Evolutionary conservation across 2,329 filamentous ascomycete species (phyloP), one percentile per base, ranked within the genome.

Genomic region (Aspergillus japonicus): DNA sequence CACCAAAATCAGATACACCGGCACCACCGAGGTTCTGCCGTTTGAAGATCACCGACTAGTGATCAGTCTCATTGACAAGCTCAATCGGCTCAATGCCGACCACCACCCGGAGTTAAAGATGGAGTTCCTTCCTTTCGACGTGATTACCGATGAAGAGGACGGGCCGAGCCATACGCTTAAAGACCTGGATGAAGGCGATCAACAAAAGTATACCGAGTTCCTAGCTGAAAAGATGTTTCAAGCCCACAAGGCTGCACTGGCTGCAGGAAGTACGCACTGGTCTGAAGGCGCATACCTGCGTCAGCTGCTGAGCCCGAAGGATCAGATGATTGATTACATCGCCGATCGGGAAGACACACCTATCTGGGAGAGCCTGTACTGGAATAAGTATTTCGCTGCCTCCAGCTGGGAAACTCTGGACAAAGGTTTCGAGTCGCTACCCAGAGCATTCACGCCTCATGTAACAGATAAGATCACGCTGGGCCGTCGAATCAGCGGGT

Each of bases 391-490:
- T 44, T 44, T 44, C 16, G 14, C 39, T 3, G 39, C 39, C 16
- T 44, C 39, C 5, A 8, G 67, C 42, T 70, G 66, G 64, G 69
- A 66, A 26, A 69, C 64, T 16, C 69, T 77, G 31, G 68, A 76
- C 35, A 68, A 71, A 8, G 75, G 75, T 2, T 70, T 77, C 54
- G 73, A 70, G 51, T 67, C 73, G 4, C 64, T 77, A 1, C 71
- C 74, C 0, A 69, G 71, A 8, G 75, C 75, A 1, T 77, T 77
- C 47, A 62, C 69, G 14, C 73, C 73, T 5, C 68, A 75, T 44
- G 54, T 78, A 21, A 59, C 64, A 5, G 65, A 67, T 35, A 62
- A 69, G 33, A 56, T 67, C 4, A 58, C 65, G 42, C 50, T 70
- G n/a, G 58, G 66, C 5, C 69, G 64, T 0, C 65, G 71, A 50